Conservation (phyloP, 768 basidiomycete species). For the Podaxis carcinomalis region DNA sequence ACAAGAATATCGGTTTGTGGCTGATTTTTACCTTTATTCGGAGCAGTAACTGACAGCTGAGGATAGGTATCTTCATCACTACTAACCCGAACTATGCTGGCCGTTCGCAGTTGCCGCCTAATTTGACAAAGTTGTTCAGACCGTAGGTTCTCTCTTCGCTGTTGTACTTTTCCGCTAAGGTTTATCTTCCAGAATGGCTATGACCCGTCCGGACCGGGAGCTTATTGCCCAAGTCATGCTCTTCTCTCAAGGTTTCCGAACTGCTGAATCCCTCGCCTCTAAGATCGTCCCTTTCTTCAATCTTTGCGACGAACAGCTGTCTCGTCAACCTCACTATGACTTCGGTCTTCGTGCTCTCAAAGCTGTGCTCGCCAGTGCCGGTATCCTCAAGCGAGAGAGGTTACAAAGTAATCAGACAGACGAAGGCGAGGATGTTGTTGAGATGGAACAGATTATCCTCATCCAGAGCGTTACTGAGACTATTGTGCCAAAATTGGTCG, state of each 20-base stretch:
- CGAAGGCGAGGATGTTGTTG: constrained; percentile 34
- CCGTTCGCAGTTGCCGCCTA: constrained; percentile 85
- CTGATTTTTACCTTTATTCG: background rate
- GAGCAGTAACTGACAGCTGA: constrained; percentile 5
- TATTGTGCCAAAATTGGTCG: constrained; percentile 96
- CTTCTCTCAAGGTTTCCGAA: constrained; percentile 98
- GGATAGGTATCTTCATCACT: constrained; percentile 91
- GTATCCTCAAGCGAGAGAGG: constrained; percentile 94
- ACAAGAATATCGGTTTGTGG: constrained; percentile 79
- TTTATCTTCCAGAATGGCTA: constrained; percentile 73
- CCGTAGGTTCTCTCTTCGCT: constrained; percentile 51
- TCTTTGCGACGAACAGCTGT: constrained; percentile 95
- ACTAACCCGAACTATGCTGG: constrained; percentile 99
- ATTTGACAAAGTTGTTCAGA: constrained; percentile 88
- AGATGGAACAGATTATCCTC: constrained; percentile 87
- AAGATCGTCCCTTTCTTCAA: constrained; percentile 99
- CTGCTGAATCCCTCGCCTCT: constrained; percentile 94
- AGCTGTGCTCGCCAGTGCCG: constrained; percentile 93
- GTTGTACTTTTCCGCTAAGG: background rate
- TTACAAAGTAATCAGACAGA: constrained; percentile 46
- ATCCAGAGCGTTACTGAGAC: constrained; percentile 99
- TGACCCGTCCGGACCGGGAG: constrained; percentile 97
- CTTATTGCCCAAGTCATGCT: constrained; percentile 99
- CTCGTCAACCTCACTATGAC: constrained; percentile 97
- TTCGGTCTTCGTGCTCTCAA: constrained; percentile 97